Evolutionary conservation across 176 grass and related monocot species (phyloP), one percentile per base, ranked within the genome.

Genomic region (Carex myosuroides): DNA sequence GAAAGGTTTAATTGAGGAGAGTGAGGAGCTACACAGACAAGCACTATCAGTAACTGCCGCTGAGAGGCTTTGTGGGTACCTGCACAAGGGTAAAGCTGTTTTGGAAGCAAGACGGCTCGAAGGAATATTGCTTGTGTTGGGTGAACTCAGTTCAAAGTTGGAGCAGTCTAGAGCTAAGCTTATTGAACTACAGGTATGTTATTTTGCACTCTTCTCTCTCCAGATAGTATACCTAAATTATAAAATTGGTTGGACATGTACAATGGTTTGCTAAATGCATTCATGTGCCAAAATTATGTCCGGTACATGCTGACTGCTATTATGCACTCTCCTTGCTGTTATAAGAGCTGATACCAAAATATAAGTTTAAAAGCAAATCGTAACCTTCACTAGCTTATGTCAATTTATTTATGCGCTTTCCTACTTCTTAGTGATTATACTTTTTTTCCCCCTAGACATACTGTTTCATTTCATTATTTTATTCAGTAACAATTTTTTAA

Each of bases 71-170:
- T 92, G 88, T 84, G 91, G 83, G 21, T 89, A 86, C 87, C 76
- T 99, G 42, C 55, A 10, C 79, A 83, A 83, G 81, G 13, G 88
- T 58, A 85, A 86, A 85, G 85, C 85, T 82, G 77, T 88, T 64
- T 73, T 94, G 76, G 86, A 93, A 32, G 83, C 91, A 72, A 92
- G 78, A 64, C 91, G 96, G 4, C 83, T 94, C 35, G 91, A 88
- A 80, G 92, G 93, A 81, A 92, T 99, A 91, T 86, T 99, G 65
- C 83, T 94, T 85, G 90, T 90, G n/a, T 89, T 99, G 76, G 88
- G 91, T 84, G 96, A 95, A 88, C 93, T 95, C 90, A 91, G 91
- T 83, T 99, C 96, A 81, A 93, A 91, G 64, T 61, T 93, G 61
- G 96, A 99, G 83, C 84, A 92, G 70, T 91, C 89, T 55, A 93